Percentiles rank a stretch among this genome's conserved stretches.
Conservation (phyloP, 345 rosid genomes). For the Capsella bursapastoris region DNA sequence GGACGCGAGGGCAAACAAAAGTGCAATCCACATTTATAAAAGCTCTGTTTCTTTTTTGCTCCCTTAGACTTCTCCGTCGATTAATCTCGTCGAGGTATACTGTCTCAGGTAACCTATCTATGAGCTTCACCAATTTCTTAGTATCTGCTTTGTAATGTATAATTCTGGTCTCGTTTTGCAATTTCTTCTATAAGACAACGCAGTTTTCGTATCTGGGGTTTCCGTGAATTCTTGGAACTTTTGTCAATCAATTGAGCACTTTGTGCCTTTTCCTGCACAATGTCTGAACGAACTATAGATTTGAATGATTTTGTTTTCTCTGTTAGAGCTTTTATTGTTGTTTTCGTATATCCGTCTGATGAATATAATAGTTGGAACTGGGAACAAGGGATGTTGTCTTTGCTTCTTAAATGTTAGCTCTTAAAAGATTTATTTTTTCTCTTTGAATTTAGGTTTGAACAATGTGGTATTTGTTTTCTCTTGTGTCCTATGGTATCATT, state of each 20-base stretch:
- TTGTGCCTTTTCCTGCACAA: neutral
- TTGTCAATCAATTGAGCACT: conserved; percentile 16
- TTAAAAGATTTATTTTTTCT: neutral
- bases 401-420: neutral
- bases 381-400: neutral
- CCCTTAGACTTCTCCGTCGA: conserved; percentile 38
- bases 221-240: neutral
- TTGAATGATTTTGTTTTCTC: neutral
- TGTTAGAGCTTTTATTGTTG: conserved; percentile 6
- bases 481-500: neutral
- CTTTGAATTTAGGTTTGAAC: neutral
- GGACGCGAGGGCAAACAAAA: conserved; percentile 22
- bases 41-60: neutral
- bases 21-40: neutral
- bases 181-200: neutral
- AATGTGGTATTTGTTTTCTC: neutral
- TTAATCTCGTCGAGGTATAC: conserved; percentile 12
- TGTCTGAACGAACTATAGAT: neutral
- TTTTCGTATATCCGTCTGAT: conserved; percentile 1
- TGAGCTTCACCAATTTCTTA: neutral
- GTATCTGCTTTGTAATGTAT: neutral
- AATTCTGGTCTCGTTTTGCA: neutral
- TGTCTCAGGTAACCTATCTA: conserved; percentile 7
- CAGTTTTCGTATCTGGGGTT: conserved; percentile 9
- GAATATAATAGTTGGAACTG: conserved; percentile 11